Evolutionary conservation across 2,329 filamentous ascomycete species (phyloP), one percentile per base, ranked within the genome.

Genomic region (Trichophyton benhamiae): DNA sequence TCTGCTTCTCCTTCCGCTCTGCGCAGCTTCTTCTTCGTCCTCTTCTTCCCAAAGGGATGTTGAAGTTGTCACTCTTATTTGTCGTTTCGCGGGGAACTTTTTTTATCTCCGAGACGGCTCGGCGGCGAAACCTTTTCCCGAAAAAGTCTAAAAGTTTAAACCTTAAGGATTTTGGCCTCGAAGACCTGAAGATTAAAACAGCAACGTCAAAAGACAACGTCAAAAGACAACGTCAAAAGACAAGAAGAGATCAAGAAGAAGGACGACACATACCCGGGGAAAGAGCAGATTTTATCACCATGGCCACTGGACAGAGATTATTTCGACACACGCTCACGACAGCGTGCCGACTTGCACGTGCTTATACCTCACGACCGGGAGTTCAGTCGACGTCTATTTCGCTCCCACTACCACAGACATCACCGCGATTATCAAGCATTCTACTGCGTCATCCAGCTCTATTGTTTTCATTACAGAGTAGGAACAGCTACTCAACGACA

Each of bases 391-490:
- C 20, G 8, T 27, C n/a, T 20, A 27, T 13, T 20, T 13, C 25
- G 2, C 17, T 55, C 5, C 3, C 4, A 27, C 15, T 55, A 8
- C 25, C 3, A 27, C 27, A 17, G 6, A 36, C 13, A 4, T 25
- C 52, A 55, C n/a, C 52, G 33, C 3, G 57, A 17, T 9, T 22
- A 36, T 42, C 57, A 59, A 61, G 22, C 30, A 20, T 33, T 57
- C 30, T 30, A 25, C 46, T 5, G 15, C 58, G 15, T 38, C 61
- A 57, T 27, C 60, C 49, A 44, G 64, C 60, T 22, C 49, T 63
- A 9, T 58, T 59, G 20, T 64, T 4, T 58, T 64, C 57, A 58
- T 65, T 58, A 70, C 71, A 57, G 63, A 68, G 63, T 74, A 70
- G 25, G 36, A 27, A 49, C 17, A 20, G 20, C 27, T 60, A 53